These are phyloP conservation scores for Ensete ventricosum DNA, from an alignment of 176 grass and related monocot species.

Conservation along the genomic window DNA sequence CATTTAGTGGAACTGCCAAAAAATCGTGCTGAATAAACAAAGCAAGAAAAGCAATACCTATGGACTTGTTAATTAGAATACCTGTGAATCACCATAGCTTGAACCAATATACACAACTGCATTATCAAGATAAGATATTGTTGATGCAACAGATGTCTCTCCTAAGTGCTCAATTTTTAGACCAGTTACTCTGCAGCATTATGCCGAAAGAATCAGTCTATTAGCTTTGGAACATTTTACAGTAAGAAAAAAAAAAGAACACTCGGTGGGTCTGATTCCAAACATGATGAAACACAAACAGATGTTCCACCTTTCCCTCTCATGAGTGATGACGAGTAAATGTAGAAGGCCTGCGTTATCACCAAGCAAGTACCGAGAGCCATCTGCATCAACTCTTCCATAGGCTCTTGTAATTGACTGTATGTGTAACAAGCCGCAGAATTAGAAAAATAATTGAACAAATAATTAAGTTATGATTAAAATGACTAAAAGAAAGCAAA, in stretches of 20 bases:
- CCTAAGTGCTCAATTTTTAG: slow-evolving; percentile 92
- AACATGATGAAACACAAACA: slow-evolving; percentile 9
- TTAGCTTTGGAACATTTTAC: no score
- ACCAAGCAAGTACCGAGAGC: slow-evolving; percentile 91
- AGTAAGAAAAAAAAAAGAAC: no score
- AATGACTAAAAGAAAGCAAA: slow-evolving; percentile 9
- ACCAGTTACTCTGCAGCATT: slow-evolving; percentile 70
- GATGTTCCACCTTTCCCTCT: slow-evolving; percentile 66
- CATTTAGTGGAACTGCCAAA: background rate
- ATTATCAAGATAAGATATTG: slow-evolving; percentile 97
- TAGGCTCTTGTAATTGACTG: slow-evolving; percentile 98
- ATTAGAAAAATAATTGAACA: background rate
- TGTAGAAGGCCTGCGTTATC: slow-evolving; percentile 84
- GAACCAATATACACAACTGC: slow-evolving; percentile 96
- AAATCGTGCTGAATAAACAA: background rate
- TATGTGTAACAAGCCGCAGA: background rate
- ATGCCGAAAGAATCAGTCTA: no score
- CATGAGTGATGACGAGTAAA: slow-evolving; percentile 95
- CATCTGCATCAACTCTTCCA: slow-evolving; percentile 88
- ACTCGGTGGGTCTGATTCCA: background rate
- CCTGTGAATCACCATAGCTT: slow-evolving; percentile 99
- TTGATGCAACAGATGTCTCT: slow-evolving; percentile 88
- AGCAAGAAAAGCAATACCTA: background rate
- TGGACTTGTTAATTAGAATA: slow-evolving; percentile 19
- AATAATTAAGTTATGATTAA: background rate